A percentile compares a stretch with the other conserved stretches of the same genome.
Evolutionary conservation across 306 rosid genomes (phyloP).

Genomic region (Cucurbita argyrosperma): DNA sequence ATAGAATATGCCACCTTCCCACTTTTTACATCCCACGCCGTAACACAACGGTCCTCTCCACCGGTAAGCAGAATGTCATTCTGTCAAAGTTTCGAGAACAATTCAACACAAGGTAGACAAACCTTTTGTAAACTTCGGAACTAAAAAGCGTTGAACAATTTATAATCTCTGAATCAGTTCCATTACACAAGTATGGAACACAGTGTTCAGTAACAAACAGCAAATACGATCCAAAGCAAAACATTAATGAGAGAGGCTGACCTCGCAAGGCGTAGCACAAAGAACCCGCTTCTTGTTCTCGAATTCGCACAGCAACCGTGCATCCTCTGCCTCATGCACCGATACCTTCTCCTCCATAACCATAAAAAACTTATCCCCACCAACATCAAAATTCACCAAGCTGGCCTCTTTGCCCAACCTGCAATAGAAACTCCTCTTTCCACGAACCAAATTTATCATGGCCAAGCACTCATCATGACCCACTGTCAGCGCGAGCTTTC

Average conservation of each 20-base stretch:
- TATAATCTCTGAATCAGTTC: neutral
- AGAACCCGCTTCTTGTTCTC: slow-evolving; percentile 41
- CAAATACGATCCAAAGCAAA: neutral
- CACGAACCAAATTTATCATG: slow-evolving; percentile 69
- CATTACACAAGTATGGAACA: neutral
- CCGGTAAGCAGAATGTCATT: slow-evolving; percentile 68
- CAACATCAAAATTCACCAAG: slow-evolving; percentile 31
- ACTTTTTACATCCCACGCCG: slow-evolving; percentile 73
- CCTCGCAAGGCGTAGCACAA: slow-evolving; percentile 54
- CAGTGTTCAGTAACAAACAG: neutral
- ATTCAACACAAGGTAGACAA: neutral
- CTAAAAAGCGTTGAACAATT: neutral
- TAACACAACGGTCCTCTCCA: slow-evolving; percentile 60
- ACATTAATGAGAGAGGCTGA: slow-evolving; percentile 6
- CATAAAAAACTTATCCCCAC: slow-evolving; percentile 61
- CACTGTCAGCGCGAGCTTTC: slow-evolving; percentile 66
- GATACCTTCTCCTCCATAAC: slow-evolving; percentile 39
- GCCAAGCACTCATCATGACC: slow-evolving; percentile 60
- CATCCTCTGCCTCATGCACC: slow-evolving; percentile 79
- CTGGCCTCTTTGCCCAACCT: slow-evolving; percentile 55
- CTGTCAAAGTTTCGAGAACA: slow-evolving; percentile 23
- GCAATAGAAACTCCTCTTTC: slow-evolving; percentile 61
- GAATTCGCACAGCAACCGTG: slow-evolving; percentile 45
- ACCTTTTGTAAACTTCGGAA: neutral
- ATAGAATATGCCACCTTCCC: slow-evolving; percentile 64